Percentiles rank a stretch among this genome's conserved stretches.
These are phyloP conservation scores for Rhizopus sp. DNA, from an alignment of 371 early-diverging fungal genomes.

Conservation along the genomic window DNA sequence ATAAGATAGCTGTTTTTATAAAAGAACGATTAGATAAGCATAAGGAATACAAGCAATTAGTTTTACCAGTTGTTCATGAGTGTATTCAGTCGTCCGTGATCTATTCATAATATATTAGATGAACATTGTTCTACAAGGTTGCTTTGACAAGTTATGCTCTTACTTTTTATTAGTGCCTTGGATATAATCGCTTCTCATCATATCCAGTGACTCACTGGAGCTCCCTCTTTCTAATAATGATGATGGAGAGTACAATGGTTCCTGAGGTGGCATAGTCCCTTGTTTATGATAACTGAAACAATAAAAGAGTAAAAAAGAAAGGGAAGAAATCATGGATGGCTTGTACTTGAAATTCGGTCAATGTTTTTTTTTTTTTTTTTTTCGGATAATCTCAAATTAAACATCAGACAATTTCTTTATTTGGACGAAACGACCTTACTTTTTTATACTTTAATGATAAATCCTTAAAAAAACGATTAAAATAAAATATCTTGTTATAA, in stretches of 20 bases:
- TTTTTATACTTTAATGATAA: too few relatives aligned
- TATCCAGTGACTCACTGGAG: constrained; percentile 19
- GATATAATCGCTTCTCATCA: constrained; percentile 23
- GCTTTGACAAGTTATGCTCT: neutral
- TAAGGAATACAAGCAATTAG: neutral
- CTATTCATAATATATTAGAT: constrained; percentile 8
- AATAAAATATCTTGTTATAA: too few relatives aligned
- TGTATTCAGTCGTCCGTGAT: constrained; percentile 29
- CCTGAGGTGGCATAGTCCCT: constrained; percentile 22
- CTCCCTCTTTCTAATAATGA: constrained; percentile 1
- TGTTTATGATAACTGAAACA: neutral
- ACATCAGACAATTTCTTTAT: too few relatives aligned
- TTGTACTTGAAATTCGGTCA: too few relatives aligned
- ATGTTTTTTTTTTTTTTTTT: too few relatives aligned
- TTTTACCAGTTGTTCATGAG: constrained; percentile 41
- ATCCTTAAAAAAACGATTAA: too few relatives aligned
- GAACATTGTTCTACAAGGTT: neutral
- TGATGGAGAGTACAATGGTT: neutral
- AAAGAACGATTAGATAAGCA: neutral
- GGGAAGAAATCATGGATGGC: neutral
- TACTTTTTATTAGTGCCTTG: constrained; percentile 25
- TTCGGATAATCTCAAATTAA: too few relatives aligned
- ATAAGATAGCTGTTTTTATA: constrained; percentile 28
- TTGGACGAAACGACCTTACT: too few relatives aligned
- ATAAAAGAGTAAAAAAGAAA: neutral